These are phyloP conservation scores for Collybiopsis confluens DNA, from an alignment of 768 basidiomycete species.

Conservation along the genomic window DNA sequence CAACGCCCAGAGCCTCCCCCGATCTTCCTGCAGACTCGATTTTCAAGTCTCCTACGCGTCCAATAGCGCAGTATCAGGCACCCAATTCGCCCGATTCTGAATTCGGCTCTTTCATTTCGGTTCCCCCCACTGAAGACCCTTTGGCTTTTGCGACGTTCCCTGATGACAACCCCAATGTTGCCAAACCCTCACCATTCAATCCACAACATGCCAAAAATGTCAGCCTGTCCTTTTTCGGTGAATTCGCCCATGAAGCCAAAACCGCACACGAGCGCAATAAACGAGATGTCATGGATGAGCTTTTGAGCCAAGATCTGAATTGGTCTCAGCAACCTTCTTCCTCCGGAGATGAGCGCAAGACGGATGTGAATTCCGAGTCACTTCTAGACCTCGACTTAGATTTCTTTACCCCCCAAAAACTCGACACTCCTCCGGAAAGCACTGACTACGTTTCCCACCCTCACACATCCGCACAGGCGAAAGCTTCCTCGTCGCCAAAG, in stretches of 20 bases:
- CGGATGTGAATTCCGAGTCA: slow-evolving; percentile 12
- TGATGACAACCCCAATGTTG: not conserved
- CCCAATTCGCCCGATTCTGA: slow-evolving; percentile 39
- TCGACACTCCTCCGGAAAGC: not conserved
- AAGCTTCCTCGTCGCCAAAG: slow-evolving; percentile 29
- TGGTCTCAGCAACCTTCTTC: slow-evolving; percentile 29
- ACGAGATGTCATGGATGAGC: slow-evolving; percentile 55
- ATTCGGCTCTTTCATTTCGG: slow-evolving; percentile 61
- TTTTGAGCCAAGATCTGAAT: slow-evolving; percentile 62
- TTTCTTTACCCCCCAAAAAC: slow-evolving; percentile 7
- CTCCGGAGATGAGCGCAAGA: not conserved
- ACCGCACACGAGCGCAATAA: slow-evolving; percentile 47
- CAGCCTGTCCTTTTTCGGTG: slow-evolving; percentile 54
- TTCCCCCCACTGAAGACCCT: slow-evolving; percentile 50
- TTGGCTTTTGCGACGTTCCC: slow-evolving; percentile 18
- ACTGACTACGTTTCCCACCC: slow-evolving; percentile 1
- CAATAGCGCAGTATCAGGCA: slow-evolving; percentile 11
- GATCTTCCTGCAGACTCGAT: slow-evolving; percentile 9
- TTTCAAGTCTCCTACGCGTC: not conserved
- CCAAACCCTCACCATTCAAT: not conserved
- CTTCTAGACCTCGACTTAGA: slow-evolving; percentile 34
- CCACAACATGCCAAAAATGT: slow-evolving; percentile 15
- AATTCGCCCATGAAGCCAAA: slow-evolving; percentile 55
- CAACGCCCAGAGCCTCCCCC: slow-evolving; percentile 34
- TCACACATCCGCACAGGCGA: slow-evolving; percentile 3